These are phyloP conservation scores for Amaranthus tricolor DNA, from an alignment of 179 eudicot species.

Conservation along the genomic window DNA sequence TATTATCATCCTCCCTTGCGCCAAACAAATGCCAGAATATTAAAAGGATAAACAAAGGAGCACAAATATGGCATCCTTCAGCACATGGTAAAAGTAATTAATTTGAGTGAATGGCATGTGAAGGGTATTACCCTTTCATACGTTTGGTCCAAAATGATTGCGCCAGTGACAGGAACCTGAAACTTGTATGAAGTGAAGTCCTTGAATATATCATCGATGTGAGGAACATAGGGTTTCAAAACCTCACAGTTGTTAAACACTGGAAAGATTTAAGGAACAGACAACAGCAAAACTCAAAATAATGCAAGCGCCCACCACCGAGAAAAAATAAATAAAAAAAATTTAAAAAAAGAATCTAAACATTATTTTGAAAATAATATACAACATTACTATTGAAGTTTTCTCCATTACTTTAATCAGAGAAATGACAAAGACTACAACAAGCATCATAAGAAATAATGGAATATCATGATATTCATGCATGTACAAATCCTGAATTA, in stretches of 20 bases:
- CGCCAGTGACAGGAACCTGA: conserved; percentile 97
- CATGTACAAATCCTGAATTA: background rate
- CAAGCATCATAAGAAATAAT: background rate
- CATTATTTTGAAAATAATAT: no score
- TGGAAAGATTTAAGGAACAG: conserved; percentile 48
- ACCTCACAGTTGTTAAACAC: conserved; percentile 97
- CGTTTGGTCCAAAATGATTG: conserved; percentile 86
- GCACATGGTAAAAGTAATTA: background rate
- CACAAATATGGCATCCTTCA: background rate
- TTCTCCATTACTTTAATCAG: background rate
- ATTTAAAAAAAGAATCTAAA: no score
- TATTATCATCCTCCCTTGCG: no score
- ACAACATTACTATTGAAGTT: background rate
- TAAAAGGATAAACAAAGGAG: background rate
- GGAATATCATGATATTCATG: background rate
- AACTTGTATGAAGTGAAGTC: conserved; percentile 99
- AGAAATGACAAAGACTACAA: no score
- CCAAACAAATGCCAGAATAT: background rate
- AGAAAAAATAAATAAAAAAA: no score
- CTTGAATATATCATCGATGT: conserved; percentile 96
- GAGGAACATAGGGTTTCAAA: conserved; percentile 88
- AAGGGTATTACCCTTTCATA: conserved; percentile 72
- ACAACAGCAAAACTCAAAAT: no score
- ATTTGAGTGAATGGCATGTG: background rate
- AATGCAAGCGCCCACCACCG: no score